These are phyloP conservation scores for Cystobasidium pallidum DNA, from an alignment of 1,284 basidiomycete genomes.

Conservation along the genomic window DNA sequence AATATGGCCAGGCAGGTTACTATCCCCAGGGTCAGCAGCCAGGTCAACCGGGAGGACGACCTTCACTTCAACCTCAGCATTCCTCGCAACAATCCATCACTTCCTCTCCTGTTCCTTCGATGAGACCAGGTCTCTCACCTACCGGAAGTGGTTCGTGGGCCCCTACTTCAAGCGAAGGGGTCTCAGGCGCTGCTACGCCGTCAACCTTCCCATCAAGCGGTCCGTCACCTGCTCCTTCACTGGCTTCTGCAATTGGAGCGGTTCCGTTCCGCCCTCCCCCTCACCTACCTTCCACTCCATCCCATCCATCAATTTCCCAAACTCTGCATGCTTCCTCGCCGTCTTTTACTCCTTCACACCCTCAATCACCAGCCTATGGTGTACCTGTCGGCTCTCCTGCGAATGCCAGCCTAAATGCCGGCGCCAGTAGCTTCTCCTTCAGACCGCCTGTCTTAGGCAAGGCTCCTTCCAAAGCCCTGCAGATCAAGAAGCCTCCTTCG, in stretches of 20 bases:
- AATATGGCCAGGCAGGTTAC: conserved; percentile 22
- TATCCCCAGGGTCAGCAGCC: conserved; percentile 34
- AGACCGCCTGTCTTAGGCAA: conserved; percentile 45
- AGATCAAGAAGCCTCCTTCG: conserved; percentile 51
- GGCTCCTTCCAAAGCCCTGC: conserved; percentile 45
- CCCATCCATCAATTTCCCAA: conserved; percentile 45
- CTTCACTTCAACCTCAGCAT: conserved; percentile 31
- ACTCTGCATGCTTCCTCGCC: conserved; percentile 43
- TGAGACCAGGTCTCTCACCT: conserved; percentile 33
- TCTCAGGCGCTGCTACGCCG: conserved; percentile 29
- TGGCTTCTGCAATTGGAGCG: conserved; percentile 30
- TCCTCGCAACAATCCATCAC: conserved; percentile 39
- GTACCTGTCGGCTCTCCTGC: conserved; percentile 24
- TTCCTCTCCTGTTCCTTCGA: conserved; percentile 37
- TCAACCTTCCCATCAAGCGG: conserved; percentile 34
- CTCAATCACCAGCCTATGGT: conserved; percentile 38
- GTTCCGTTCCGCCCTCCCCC: conserved; percentile 43
- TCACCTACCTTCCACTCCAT: conserved; percentile 46
- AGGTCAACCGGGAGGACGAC: conserved; percentile 15
- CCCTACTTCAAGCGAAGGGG: conserved; percentile 16
- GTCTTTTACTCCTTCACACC: conserved; percentile 47
- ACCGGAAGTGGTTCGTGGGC: conserved; percentile 32
- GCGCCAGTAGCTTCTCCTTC: conserved; percentile 35
- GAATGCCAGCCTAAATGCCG: conserved; percentile 40
- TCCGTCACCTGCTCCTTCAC: conserved; percentile 29